These are phyloP conservation scores for Aristolochia fimbriata DNA, from an alignment of 164 flowering plant species.

Conservation along the genomic window DNA sequence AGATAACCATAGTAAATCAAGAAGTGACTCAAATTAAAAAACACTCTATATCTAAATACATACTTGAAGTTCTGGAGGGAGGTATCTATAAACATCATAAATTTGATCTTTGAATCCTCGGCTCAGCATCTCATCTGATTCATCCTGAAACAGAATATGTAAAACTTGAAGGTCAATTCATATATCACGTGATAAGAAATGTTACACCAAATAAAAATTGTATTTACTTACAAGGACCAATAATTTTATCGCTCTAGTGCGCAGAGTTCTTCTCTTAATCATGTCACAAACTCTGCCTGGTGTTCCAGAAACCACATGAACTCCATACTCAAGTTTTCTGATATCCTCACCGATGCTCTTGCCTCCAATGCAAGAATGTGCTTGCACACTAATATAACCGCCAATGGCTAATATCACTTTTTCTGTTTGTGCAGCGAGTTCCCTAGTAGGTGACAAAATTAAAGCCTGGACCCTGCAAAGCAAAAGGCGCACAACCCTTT, in stretches of 20 bases:
- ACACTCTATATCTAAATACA: background rate
- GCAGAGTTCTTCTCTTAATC: conserved; percentile 91
- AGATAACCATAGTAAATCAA: background rate
- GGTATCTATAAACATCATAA: conserved; percentile 93
- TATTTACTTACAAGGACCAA: conserved; percentile 61
- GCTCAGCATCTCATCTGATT: conserved; percentile 99
- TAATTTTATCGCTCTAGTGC: conserved; percentile 83
- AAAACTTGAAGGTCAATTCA: background rate
- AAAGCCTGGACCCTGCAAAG: conserved; percentile 80
- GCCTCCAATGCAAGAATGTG: conserved; percentile 92
- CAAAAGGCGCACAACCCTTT: conserved; percentile 2
- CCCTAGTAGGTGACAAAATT: conserved; percentile 94
- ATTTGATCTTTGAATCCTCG: conserved; percentile 98
- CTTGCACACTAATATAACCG: conserved; percentile 61
- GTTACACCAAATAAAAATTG: background rate
- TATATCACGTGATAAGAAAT: background rate
- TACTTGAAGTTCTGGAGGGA: conserved; percentile 98
- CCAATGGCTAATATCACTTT: conserved; percentile 73
- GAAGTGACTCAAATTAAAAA: background rate
- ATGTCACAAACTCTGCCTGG: conserved; percentile 99
- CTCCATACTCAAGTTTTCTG: conserved; percentile 82
- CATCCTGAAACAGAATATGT: conserved; percentile 44
- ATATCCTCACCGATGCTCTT: conserved; percentile 96
- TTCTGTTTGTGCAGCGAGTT: conserved; percentile 89
- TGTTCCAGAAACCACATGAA: conserved; percentile 97